Base-by-base conservation (phyloP, 1,284 basidiomycete species). In the Coniferiporia sulphurascens region DNA sequence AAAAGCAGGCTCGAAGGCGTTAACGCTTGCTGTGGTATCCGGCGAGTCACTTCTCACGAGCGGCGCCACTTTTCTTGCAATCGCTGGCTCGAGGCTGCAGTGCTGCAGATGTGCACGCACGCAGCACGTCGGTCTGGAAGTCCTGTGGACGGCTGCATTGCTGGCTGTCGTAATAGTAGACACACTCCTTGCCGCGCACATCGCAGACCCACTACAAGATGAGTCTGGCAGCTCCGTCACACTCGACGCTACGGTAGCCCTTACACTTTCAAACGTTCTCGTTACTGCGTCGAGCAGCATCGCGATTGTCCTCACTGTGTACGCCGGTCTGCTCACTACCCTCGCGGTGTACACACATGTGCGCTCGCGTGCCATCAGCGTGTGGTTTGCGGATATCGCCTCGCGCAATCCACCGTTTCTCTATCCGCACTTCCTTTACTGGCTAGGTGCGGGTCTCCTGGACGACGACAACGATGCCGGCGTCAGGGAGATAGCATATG, bases 351-450 rank as follows among this genome's bases (percentile, higher is more conserved):
- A 54, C 38, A 60, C 52, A 5, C 58, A 49, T 34, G 9, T 21
- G 21, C 45, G 58, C 19, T 55, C 52, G 19, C 9, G 44, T 6
- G 17, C 27, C 3, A 36, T 19, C 12, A 48, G 55, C 41, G 49
- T 60, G 13, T 60, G 58, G 58, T 60, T 60, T 48, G 44, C 52
- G 27, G 46, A 50, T 27, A 35, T 48, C 46, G 48, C 35, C 19
- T 17, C 32, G 34, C 27, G 10, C 27, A 35, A 19, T 32, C 53
- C 52, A 15, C 32, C 58, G 12, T 60, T 60, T 35, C 15, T 50
- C 4, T 55, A 38, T 17, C 52, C 52, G 12, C 21, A 13, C 12
- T 32, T 1, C 35, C 48, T 60, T 6, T n/a, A 22, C 3, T 60
- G 54, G 27, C 21, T 60, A 10, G 43, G 27, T 17, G 41, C 15